Evolutionary conservation across 139 green algal species (phyloP).

Genomic region (Diplosphaera chodatii): DNA sequence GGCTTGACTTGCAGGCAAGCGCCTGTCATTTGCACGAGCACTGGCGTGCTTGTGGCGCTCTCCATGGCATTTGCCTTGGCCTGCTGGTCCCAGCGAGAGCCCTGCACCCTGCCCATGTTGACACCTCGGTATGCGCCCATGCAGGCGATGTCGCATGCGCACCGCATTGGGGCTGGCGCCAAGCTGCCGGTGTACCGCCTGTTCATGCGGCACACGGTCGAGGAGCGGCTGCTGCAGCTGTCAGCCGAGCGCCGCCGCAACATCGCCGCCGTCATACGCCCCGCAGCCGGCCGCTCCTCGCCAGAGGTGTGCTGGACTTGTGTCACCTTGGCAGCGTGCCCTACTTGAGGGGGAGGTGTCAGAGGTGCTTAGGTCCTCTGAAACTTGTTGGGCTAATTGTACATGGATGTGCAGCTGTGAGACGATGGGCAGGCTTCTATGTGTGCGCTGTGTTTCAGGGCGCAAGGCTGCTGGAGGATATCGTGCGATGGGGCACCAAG

Average conservation of each 20-base stretch:
- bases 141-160: constrained; percentile 7
- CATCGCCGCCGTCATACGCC: neutral
- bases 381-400: too few relatives aligned
- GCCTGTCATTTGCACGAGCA: too few relatives aligned
- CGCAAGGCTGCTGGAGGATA: constrained; percentile 49
- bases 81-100: too few relatives aligned
- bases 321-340: too few relatives aligned
- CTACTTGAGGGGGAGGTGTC: too few relatives aligned
- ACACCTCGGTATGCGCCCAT: neutral
- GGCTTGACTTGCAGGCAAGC: constrained; percentile 56
- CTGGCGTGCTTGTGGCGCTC: too few relatives aligned
- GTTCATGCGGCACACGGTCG: constrained; percentile 34
- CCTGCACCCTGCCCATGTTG: too few relatives aligned
- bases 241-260: neutral
- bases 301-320: neutral
- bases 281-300: neutral
- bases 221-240: constrained; percentile 55
- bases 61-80: too few relatives aligned
- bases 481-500: constrained; percentile 47
- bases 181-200: constrained; percentile 36
- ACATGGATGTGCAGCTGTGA: too few relatives aligned
- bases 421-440: too few relatives aligned
- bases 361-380: too few relatives aligned
- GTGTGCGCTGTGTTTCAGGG: constrained; percentile 1
- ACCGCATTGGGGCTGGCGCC: constrained; percentile 4